Conservation (phyloP, 192 early-diverging fungal species). For the Rhizophagus sp. region DNA sequence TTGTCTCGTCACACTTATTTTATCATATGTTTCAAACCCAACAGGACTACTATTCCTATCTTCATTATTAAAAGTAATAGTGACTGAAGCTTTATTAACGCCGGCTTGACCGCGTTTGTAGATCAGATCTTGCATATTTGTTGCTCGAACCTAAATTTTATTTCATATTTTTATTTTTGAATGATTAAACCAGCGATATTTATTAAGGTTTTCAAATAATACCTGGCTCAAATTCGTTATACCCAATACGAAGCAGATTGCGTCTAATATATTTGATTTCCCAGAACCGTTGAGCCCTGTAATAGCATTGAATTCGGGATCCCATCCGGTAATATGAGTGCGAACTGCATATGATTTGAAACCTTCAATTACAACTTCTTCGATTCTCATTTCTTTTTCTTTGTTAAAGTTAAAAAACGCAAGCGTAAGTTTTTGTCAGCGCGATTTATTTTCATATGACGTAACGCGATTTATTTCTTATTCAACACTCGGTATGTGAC, state of each 20-base stretch:
- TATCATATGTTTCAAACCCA: slow-evolving; percentile 81
- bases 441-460: too few relatives aligned
- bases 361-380: slow-evolving; percentile 96
- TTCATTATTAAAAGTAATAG: slow-evolving; percentile 94
- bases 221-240: slow-evolving; percentile 92
- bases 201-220: background rate
- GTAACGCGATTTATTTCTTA: too few relatives aligned
- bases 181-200: background rate
- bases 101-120: slow-evolving; percentile 99
- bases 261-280: slow-evolving; percentile 98
- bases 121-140: slow-evolving; percentile 91
- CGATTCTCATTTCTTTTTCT: slow-evolving; percentile 70
- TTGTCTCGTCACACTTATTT: slow-evolving; percentile 95
- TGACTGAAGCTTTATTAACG: slow-evolving; percentile 95
- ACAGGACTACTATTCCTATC: slow-evolving; percentile 82
- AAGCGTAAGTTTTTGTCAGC: too few relatives aligned
- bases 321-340: slow-evolving; percentile 97
- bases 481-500: too few relatives aligned
- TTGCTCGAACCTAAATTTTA: slow-evolving; percentile 77
- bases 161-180: background rate
- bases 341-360: slow-evolving; percentile 98
- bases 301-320: slow-evolving; percentile 96
- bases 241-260: slow-evolving; percentile 98
- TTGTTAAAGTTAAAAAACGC: too few relatives aligned
- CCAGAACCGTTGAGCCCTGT: slow-evolving; percentile 98